Evolutionary conservation across 2,329 filamentous ascomycete species (phyloP), one percentile per base, ranked within the genome.

Genomic region (Didymella exigua): DNA sequence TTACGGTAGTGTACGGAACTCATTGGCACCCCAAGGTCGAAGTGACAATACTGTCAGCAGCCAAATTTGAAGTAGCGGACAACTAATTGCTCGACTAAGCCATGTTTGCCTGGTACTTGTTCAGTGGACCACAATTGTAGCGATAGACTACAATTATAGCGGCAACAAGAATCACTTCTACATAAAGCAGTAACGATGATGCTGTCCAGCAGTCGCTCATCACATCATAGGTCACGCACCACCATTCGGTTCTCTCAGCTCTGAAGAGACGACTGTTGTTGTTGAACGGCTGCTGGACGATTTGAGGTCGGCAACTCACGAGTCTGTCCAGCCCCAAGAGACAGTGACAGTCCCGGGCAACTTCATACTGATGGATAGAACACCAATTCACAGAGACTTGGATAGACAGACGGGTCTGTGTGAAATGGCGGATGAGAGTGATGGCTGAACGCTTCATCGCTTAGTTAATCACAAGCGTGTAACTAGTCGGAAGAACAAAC

Each of bases 21-120:
- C 16, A 49, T 49, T 49, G 45, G 45, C 16, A 18, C 24, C 11
- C 14, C 6, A 23, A 5, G 21, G 13, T 10, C 7, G 19, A 18
- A 40, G 26, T 34, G 27, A 10, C 24, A 33, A 18, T 21, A 37
- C 38, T 41, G 45, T 55, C 27, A 49, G 52, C 38, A 5, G 52
- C 52, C 27, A 49, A n/a, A n/a, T n/a, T n/a, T n/a, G n/a, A n/a
- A 49, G 44, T 43, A 10, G 13, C 49, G 19, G 33, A 38, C 33
- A 45, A 45, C 44, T 21, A 23, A 38, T 4, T 21, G 14, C 45
- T n/a, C 23, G 30, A 30, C 51, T 48, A 37, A 48, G 51, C 44
- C 44, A 33, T 48, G 19, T 38, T 43, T 11, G 30, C 19, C 9
- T n/a, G 24, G n/a, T n/a, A 18, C 10, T 49, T 27, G 31, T 37